Evolutionary conservation across 495 filamentous ascomycete genomes (phyloP).

Genomic region (Talaromyces liani): DNA sequence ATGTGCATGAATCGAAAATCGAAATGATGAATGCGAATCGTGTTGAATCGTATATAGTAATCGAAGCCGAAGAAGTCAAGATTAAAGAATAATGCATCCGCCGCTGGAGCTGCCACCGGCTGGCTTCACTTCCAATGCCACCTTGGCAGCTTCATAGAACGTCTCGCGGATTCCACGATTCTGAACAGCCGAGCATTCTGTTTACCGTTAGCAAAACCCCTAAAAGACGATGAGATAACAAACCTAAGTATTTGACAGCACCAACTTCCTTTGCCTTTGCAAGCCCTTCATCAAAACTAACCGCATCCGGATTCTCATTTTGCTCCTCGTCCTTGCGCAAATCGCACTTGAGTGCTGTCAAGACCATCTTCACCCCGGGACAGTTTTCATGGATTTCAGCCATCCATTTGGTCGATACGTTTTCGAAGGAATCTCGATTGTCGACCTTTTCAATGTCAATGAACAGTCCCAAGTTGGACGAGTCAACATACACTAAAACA

Average conservation of each 20-base stretch:
- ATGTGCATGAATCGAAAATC: slow-evolving; percentile 7
- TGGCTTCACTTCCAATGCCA: slow-evolving; percentile 82
- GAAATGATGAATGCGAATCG: not conserved
- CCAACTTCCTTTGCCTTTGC: slow-evolving; percentile 86
- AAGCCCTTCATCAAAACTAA: slow-evolving; percentile 87
- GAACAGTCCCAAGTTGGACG: not conserved
- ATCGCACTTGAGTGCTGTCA: slow-evolving; percentile 98
- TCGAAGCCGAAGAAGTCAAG: not conserved
- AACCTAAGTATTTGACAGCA: slow-evolving; percentile 83
- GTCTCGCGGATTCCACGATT: slow-evolving; percentile 97
- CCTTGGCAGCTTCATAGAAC: slow-evolving; percentile 94
- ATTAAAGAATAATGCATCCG: slow-evolving; percentile 52
- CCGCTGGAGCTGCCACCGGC: slow-evolving; percentile 36
- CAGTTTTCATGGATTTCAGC: slow-evolving; percentile 97
- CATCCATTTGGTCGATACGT: slow-evolving; percentile 97
- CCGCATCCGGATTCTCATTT: slow-evolving; percentile 57
- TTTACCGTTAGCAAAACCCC: not conserved
- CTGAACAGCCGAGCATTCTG: slow-evolving; percentile 95
- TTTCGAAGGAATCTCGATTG: slow-evolving; percentile 91
- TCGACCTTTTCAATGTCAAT: slow-evolving; percentile 52
- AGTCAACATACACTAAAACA: slow-evolving; percentile 67
- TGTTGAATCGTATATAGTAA: not conserved
- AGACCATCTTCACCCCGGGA: slow-evolving; percentile 83
- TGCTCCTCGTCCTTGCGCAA: slow-evolving; percentile 64
- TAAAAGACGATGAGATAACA: slow-evolving; percentile 11